Base-by-base conservation (phyloP, 768 basidiomycete species). In the Rhodotorula toruloides region DNA sequence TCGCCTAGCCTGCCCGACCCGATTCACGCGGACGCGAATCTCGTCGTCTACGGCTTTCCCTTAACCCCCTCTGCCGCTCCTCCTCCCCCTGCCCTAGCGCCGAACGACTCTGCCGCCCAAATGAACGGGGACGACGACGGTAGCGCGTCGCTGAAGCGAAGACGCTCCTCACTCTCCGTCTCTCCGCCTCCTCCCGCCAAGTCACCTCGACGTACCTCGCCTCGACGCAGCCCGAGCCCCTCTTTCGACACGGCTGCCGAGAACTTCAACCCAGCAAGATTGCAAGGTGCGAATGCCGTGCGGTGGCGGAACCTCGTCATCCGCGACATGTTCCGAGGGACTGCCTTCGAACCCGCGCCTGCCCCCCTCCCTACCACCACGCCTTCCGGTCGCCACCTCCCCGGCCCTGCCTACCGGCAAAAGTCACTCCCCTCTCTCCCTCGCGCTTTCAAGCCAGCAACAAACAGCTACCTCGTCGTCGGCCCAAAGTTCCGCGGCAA, bases 41-140 rank as follows among this genome's bases (percentile, higher is more conserved):
- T 91, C 57, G 80, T 82, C 13, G 81, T 90, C 12, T 88, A 86
- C 71, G 81, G 83, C 2, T 79, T 89, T 44, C 82, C 87, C 8
- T 70, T 84, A 53, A 67, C 77, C 11, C 70, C 77, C 36, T 21
- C 44, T 29, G 27, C 37, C 21, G 42, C 29, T 42, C n/a, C 43
- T 7, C 46, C 54, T 8, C 46, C 39, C 8, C 17, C 48, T 2
- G 16, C 58, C 25, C 39, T 62, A 27, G 39, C 8, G n/a, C 16
- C n/a, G 6, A 19, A 21, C 25, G 42, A 14, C 19, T 14, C 3
- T 21, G 9, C 32, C n/a, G n/a, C n/a, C n/a, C n/a, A n/a, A n/a
- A 12, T 21, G 29, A 2, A 29, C 14, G 29, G 5, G 0, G 32
- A 0, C 14, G 19, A 17, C 2, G 2, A n/a, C 22, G 9, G 57